Evolutionary conservation across 2,329 filamentous ascomycete species (phyloP), one percentile per base, ranked within the genome.

Genomic region (Monilinia fructicola): DNA sequence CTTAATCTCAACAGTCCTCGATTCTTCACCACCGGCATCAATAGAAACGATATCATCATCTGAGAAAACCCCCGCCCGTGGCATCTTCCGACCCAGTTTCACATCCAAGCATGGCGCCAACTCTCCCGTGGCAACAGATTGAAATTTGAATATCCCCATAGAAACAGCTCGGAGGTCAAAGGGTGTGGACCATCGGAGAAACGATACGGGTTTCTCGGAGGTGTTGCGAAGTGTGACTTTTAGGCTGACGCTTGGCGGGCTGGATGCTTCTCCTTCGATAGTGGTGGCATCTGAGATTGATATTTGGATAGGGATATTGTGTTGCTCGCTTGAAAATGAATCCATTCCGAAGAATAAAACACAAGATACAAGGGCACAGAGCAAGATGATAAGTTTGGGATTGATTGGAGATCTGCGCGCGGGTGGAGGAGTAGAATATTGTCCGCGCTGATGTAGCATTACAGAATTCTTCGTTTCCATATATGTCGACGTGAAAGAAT

Each of bases 141-240:
- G 73, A 54, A 79, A 73, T 46, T 76, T 74, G 62, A 79, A 76
- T 12, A 69, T 73, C 14, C 75, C 73, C 54, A 76, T 67, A 0
- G 74, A 64, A 3, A 77, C 62, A 7, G 77, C 77, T 9, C 68
- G 70, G 9, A 72, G 67, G 61, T 79, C 79, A 4, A 80, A 71
- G 1, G 77, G 78, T 6, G 73, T 77, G 3, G 73, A 74, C 78
- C 78, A 80, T 67, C 70, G 74, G 4, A 80, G 70, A 6, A 80
- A 54, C 0, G 75, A 79, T 18, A 78, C 65, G 18, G 74, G 65
- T 2, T 71, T 59, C 5, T 72, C 58, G 0, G 74, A 72, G 1
- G 70, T 67, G 52, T 78, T 79, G 21, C 60, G 58, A 7, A 73
- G 44, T 12, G 63, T 66, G 42, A 72, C 63, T 52, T 67, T 40